These are phyloP conservation scores for Mycena capillaripes DNA, from an alignment of 768 basidiomycete genomes.

Conservation along the genomic window DNA sequence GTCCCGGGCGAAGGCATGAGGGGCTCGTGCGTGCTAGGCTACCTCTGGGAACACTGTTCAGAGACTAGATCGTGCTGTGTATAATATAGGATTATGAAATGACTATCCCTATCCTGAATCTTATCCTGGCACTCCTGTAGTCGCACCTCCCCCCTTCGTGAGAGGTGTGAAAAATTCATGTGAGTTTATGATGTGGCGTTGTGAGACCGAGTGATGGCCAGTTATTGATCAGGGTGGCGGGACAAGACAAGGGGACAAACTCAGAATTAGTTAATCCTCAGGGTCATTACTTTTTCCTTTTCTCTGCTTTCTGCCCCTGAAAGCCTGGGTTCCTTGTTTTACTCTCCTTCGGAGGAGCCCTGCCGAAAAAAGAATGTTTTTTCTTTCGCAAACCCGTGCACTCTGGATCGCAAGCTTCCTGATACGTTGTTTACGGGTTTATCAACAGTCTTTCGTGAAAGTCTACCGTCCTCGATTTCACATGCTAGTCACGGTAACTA, in stretches of 20 bases:
- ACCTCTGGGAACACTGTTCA: no score
- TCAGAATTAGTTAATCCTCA: background rate
- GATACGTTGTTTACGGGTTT: no score
- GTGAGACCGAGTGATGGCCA: constrained; percentile 14
- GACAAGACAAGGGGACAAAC: background rate
- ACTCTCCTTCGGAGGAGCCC: background rate
- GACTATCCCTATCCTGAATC: no score
- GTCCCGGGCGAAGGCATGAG: no score
- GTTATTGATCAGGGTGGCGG: constrained; percentile 16
- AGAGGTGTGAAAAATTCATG: constrained; percentile 16
- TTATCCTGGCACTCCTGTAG: background rate
- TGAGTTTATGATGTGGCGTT: constrained; percentile 13
- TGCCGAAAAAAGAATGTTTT: background rate
- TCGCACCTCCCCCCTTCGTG: constrained; percentile 20
- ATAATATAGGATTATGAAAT: no score
- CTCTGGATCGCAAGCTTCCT: background rate
- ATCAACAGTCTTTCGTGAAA: background rate
- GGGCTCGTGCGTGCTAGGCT: no score
- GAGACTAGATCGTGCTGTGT: no score
- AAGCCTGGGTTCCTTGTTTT: background rate
- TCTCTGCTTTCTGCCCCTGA: background rate
- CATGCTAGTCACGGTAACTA: background rate
- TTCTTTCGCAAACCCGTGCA: background rate
- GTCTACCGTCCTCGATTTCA: background rate
- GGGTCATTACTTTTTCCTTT: background rate